Base-by-base conservation (phyloP, 2,329 filamentous ascomycete genomes). In the Sclerotiophoma versabilis region DNA sequence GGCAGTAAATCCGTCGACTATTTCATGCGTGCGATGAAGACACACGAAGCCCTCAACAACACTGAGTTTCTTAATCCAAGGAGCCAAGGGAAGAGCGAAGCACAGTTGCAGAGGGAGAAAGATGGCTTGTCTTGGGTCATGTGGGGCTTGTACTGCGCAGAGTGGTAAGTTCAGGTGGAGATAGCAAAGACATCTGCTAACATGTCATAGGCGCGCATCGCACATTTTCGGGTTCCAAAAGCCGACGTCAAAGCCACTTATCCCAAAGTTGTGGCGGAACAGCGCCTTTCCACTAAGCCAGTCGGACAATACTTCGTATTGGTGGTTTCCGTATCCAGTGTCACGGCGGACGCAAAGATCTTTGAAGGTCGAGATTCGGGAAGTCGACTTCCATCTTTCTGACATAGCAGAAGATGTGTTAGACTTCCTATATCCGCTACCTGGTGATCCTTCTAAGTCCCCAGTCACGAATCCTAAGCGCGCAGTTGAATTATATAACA, bases 71-170 rank as follows among this genome's bases (percentile, higher is more conserved):
- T 45, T 12, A 15, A 45, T 19, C 9, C n/a, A 7, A 5, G 8
- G n/a, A 19, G 1, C 9, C 5, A 4, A 17, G 15, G n/a, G 9
- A 34, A 26, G n/a, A 19, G 20, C 11, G 30, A 26, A 15, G 20
- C 2, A 14, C 14, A 30, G 9, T 19, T 19, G 5, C 42, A 33
- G 10, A 34, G 20, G 5, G 42, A 45, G 22, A 33, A 14, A 20
- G 30, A 45, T 22, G 42, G 42, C 2, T 15, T 36, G n/a, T 45
- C 42, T 14, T 45, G 42, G 42, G 22, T 36, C 8, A 34, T 34
- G 22, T 45, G 42, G 42, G 30, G 42, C 9, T 17, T 45, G 2
- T 45, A 45, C 22, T 45, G 42, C 42, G 22, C 30, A 7, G 42
- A 34, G 17, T 45, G 42, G 42, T 36, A 34, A 34, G 42, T 19